Evolutionary conservation across 2,329 filamentous ascomycete genomes (phyloP), one percentile per base, ranked within the genome.

Genomic region (Aspergillus pseudoglaucus): DNA sequence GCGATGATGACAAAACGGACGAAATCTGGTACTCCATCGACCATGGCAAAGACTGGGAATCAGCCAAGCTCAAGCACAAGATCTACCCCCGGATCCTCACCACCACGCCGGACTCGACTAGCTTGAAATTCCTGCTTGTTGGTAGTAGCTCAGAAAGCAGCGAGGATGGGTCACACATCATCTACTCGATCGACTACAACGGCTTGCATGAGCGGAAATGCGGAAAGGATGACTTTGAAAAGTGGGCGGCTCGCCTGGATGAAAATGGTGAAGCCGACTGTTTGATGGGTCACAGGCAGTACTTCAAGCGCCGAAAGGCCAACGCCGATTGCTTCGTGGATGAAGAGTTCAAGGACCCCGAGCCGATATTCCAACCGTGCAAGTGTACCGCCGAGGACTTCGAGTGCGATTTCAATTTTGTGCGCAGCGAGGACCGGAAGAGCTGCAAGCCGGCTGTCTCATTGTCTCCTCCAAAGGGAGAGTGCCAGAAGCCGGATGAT

Each of bases 361-460:
- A 80, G 30, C 81, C 86, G 1, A 74, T 84, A 51, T 85, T 80
- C 23, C 81, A 88, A 58, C 70, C 82, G 42, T 98, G 93, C 74
- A 82, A 88, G 37, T 98, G 93, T 68, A 83, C 84, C 0, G 81
- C 86, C 48, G 75, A 77, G 30, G 94, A 98, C 66, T 98, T 95
- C 65, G 93, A 98, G 70, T 98, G 93, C 66, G 91, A 97, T 64
- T 95, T 87, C 75, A 94, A 95, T 67, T 97, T 95, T 64, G 74
- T 83, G 50, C 80, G 81, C 57, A 76, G 77, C 32, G 74, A 80
- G 3, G 82, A 91, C 52, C 77, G 80, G 45, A 80, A 79, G 44
- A 77, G 84, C 52, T 97, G 93, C 64, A 75, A 82, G 20, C 77
- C 80, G 6, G 79, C 76, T 22, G 83, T 81, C 0, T 73, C 79